Conservation (phyloP, 805 yeast genomes). For the Pichia scutulata region DNA sequence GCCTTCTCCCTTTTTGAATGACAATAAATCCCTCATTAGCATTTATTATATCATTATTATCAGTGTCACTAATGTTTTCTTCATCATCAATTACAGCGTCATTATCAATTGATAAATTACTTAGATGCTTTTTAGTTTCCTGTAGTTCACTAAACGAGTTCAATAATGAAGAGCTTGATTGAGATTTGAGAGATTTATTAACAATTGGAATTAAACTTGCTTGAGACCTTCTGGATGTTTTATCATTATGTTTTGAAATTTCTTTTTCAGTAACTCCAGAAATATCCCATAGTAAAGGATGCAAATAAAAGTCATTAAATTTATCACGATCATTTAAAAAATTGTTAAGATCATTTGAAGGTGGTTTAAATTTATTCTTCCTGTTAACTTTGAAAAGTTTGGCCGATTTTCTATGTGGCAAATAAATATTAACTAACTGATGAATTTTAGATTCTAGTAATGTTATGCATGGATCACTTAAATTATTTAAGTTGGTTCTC, state of each 20-base stretch:
- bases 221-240: slow-evolving; percentile 2
- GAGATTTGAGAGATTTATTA: not conserved
- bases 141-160: not conserved
- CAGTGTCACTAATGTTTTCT: slow-evolving; percentile 15
- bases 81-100: slow-evolving; percentile 19
- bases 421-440: slow-evolving; percentile 25
- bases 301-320: slow-evolving; percentile 37
- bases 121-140: not conserved
- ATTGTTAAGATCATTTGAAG: slow-evolving; percentile 19
- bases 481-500: slow-evolving; percentile 18
- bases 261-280: slow-evolving; percentile 19
- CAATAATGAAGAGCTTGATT: not conserved
- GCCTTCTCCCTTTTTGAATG: slow-evolving; percentile 27
- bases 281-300: slow-evolving; percentile 23
- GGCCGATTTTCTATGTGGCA: slow-evolving; percentile 3
- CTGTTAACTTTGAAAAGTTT: not conserved
- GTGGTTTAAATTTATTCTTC: not conserved
- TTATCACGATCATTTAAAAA: slow-evolving; percentile 30
- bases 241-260: not conserved
- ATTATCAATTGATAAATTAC: not conserved
- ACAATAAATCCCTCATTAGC: slow-evolving; percentile 28
- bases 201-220: not conserved
- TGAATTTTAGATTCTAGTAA: slow-evolving; percentile 9
- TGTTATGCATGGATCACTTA: slow-evolving; percentile 4
- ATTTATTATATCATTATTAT: slow-evolving; percentile 12